These are phyloP conservation scores for Trichoderma semiorbis DNA, from an alignment of 2,329 filamentous ascomycete genomes.

Conservation along the genomic window DNA sequence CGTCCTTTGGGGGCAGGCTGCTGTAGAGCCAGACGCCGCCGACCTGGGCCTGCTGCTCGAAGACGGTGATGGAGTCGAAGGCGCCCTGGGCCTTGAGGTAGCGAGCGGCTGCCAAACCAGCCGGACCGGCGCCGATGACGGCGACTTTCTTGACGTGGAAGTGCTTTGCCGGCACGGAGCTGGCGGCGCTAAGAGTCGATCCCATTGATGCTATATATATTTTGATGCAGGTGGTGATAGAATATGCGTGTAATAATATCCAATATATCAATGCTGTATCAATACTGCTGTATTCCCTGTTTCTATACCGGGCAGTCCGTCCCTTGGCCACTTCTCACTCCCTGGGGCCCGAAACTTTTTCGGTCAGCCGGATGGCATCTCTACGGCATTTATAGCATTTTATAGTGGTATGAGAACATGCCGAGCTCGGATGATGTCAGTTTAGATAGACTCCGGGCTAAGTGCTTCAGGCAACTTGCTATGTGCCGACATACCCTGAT, in stretches of 20 bases:
- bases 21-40: slow-evolving; percentile 89
- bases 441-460: not conserved
- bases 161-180: slow-evolving; percentile 26
- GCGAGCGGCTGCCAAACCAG: slow-evolving; percentile 75
- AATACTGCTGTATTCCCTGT: not conserved
- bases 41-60: slow-evolving; percentile 72
- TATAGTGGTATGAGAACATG: slow-evolving; percentile 13
- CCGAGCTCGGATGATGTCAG: slow-evolving; percentile 16
- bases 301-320: not conserved
- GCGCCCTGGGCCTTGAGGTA: slow-evolving; percentile 67
- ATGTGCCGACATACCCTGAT: not conserved
- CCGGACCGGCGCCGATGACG: slow-evolving; percentile 79
- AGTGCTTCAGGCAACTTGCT: not conserved
- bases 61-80: slow-evolving; percentile 70
- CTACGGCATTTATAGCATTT: not conserved
- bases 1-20: slow-evolving; percentile 44
- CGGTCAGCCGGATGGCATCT: not conserved
- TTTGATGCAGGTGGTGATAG: not conserved
- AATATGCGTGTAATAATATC: not conserved
- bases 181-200: slow-evolving; percentile 22
- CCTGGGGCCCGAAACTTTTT: not conserved
- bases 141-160: slow-evolving; percentile 62
- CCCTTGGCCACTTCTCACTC: not conserved
- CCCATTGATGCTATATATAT: not conserved
- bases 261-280: not conserved